A percentile compares a stretch with the other conserved stretches of the same genome.
Conservation (phyloP, 2,329 filamentous ascomycete genomes). For the Huntiella decipiens region DNA sequence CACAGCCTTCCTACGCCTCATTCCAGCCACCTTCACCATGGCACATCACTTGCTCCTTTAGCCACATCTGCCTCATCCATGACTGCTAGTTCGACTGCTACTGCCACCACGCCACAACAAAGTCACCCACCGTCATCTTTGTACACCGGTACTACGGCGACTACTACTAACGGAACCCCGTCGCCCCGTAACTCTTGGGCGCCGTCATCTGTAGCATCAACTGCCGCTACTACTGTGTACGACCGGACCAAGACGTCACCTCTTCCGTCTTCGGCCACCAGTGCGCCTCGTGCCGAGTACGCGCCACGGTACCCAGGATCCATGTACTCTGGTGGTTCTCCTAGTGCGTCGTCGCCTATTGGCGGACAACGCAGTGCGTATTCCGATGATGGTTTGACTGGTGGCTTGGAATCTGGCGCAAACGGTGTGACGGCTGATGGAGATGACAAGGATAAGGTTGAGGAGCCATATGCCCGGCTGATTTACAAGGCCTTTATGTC, state of each 20-base stretch:
- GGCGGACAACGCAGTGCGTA: constrained; percentile 6
- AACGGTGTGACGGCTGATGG: constrained; percentile 9
- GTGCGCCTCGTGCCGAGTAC: constrained; percentile 3
- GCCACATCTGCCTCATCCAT: not conserved
- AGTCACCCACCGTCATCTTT: not conserved
- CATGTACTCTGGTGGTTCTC: constrained; percentile 1
- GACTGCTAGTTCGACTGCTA: not conserved
- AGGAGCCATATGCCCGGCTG: constrained; percentile 59
- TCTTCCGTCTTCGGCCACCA: not conserved
- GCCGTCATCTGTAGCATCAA: not conserved
- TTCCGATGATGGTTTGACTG: constrained; percentile 4
- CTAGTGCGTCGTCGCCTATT: constrained; percentile 3
- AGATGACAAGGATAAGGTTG: constrained; percentile 14
- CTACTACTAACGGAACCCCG: not conserved
- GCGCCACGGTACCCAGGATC: constrained; percentile 5
- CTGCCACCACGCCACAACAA: not conserved
- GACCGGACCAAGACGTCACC: not conserved
- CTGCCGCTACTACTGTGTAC: not conserved
- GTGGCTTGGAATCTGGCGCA: constrained; percentile 13
- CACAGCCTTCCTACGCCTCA: not conserved
- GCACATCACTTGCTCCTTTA: not conserved
- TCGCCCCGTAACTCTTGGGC: not conserved
- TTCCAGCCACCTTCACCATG: not conserved
- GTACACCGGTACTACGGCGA: not conserved
- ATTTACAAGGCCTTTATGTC: constrained; percentile 60